Percentiles rank a stretch among this genome's conserved stretches.
These are phyloP conservation scores for Mrakia frigida DNA, from an alignment of 768 basidiomycete species.

Conservation along the genomic window DNA sequence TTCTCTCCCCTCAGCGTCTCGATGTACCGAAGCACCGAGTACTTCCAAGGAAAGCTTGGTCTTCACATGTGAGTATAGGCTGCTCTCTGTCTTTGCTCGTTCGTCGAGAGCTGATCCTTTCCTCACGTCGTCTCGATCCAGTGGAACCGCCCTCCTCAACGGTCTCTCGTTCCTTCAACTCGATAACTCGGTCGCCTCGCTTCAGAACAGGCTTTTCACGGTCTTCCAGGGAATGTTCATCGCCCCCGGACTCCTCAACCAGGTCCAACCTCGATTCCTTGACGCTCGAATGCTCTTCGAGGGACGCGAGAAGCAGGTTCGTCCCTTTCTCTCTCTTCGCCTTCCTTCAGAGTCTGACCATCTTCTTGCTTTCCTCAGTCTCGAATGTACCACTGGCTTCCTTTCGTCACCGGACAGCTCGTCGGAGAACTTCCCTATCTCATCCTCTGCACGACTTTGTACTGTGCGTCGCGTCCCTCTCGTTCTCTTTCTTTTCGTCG, in stretches of 20 bases:
- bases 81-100: no score
- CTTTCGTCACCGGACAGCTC: conserved; percentile 40
- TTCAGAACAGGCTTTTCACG: conserved; percentile 32
- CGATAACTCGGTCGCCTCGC: conserved; percentile 30
- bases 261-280: conserved; percentile 43
- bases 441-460: conserved; percentile 35
- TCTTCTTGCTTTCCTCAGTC: no score
- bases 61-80: neutral
- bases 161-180: conserved; percentile 46
- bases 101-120: no score
- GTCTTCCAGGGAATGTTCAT: conserved; percentile 33
- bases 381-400: conserved; percentile 41
- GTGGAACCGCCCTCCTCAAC: conserved; percentile 31
- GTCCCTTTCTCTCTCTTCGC: no score
- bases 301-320: conserved; percentile 42
- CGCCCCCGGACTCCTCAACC: conserved; percentile 31
- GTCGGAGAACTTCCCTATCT: conserved; percentile 41
- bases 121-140: no score
- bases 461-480: conserved; percentile 24
- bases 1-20: conserved; percentile 2
- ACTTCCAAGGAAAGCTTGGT: conserved; percentile 22
- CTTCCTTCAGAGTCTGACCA: no score
- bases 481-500: neutral
- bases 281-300: conserved; percentile 44
- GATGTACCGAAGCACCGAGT: conserved; percentile 25